A percentile compares a stretch with the other conserved stretches of the same genome.
Conservation (phyloP, 2,329 filamentous ascomycete genomes). For the Phaeosphaeriaceae sp. region DNA sequence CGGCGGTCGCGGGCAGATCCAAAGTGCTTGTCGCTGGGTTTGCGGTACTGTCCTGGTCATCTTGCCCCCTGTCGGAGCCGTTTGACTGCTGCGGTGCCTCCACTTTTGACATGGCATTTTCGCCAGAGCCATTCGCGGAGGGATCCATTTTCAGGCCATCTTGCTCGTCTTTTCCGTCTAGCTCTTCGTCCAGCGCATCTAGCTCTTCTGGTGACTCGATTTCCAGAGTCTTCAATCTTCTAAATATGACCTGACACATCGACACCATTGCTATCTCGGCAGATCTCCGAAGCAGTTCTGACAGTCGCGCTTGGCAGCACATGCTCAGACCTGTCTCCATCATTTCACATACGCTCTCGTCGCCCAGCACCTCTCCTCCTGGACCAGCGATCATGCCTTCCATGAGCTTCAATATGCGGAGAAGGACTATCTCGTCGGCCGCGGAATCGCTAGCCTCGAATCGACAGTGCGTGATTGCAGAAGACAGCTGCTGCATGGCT, state of each 20-base stretch:
- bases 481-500: constrained; percentile 93
- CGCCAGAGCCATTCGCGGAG: constrained; percentile 69
- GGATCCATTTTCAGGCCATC: constrained; percentile 86
- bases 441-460: constrained; percentile 96
- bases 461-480: constrained; percentile 94
- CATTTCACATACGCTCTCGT: constrained; percentile 99
- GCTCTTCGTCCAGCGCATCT: constrained; percentile 69
- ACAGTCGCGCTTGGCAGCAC: constrained; percentile 92
- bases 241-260: constrained; percentile 99
- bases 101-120: constrained; percentile 45
- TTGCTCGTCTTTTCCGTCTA: constrained; percentile 67
- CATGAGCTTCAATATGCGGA: constrained; percentile 96
- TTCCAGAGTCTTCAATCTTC: constrained; percentile 86
- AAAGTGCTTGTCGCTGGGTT: constrained; percentile 53
- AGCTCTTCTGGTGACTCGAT: constrained; percentile 73
- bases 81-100: constrained; percentile 44
- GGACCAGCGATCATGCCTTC: constrained; percentile 96
- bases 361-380: constrained; percentile 90
- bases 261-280: constrained; percentile 97
- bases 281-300: constrained; percentile 85
- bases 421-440: constrained; percentile 91
- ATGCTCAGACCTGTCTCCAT: constrained; percentile 98
- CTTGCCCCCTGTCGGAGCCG: constrained; percentile 40
- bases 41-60: constrained; percentile 46
- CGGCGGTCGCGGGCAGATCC: constrained; percentile 51